Base-by-base conservation (phyloP, 176 grass and related monocot genomes). In the Oryza nivara region DNA sequence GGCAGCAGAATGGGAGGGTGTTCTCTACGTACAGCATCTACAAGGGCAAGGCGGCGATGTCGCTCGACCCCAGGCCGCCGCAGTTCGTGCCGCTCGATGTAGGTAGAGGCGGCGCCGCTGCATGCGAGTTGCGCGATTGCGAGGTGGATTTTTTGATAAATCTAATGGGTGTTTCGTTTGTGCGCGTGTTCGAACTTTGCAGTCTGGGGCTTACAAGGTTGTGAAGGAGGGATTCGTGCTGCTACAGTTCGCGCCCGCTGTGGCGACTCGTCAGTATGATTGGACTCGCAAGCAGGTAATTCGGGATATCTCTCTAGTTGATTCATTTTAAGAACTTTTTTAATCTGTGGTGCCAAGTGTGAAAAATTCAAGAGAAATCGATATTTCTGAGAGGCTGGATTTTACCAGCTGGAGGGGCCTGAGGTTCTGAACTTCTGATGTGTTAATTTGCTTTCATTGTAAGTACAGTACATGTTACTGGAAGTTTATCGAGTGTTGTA, bases 201-300 rank as follows among this genome's bases (percentile, higher is more conserved):
- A 98, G 96, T 92, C 89, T 9, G 93, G 96, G 61, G 88, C 91
- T 63, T 90, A 89, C 68, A 98, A 94, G 87, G 89, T 98, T 56
- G 90, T 84, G 2, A 98, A 93, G 81, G 96, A 98, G 78, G 96
- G 96, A 9, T 98, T 88, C 72, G 86, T 95, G 38, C 83, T 95
- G 79, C 86, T 98, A 66, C 93, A 98, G 61, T 98, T 98, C 90
- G 89, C 96, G 34, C 93, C 96, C 13, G 91, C 88, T 8, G 86
- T 87, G 32, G 89, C 83, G 8, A 72, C 83, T 1, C 79, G 93
- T 3, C 96, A 95, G 70, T 98, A 93, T 78, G 93, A 95, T 60
- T 98, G 95, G 95, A 91, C 49, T 54, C 86, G 92, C 44, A 97
- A 97, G 71, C 95, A 97, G 92, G 95, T 94, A 78, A 72, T 81